Evolutionary conservation across 169 alveolate species (phyloP).

Genomic region (Plasmodium inui): DNA sequence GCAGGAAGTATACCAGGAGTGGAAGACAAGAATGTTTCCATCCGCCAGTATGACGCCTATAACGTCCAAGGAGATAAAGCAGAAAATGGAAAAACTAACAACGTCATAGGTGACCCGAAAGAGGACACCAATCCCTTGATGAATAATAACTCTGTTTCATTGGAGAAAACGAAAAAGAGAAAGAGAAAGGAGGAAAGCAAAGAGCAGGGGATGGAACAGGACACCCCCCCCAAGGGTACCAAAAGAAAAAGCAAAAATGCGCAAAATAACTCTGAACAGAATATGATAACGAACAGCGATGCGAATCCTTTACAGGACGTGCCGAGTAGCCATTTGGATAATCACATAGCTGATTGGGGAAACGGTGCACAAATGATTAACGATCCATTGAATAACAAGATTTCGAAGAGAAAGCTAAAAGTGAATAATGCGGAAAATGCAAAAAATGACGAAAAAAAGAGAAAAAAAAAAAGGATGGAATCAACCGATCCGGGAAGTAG

Average conservation of each 20-base stretch:
- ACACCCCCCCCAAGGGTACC: not conserved
- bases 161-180: not conserved
- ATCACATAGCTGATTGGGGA: not conserved
- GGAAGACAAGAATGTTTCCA: not conserved
- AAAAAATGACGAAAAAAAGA: conserved; percentile 9
- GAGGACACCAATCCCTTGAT: not conserved
- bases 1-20: not conserved
- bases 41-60: not conserved
- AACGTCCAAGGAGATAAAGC: not conserved
- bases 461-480: not conserved
- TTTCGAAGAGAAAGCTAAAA: not conserved
- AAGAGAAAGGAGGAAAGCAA: not conserved
- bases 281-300: not conserved
- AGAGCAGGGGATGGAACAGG: not conserved
- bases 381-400: not conserved
- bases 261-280: not conserved
- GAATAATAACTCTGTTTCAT: not conserved
- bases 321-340: not conserved
- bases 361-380: not conserved
- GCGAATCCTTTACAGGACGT: not conserved
- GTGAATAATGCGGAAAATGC: not conserved
- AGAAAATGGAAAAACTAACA: not conserved
- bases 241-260: not conserved
- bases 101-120: not conserved
- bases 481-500: not conserved